Evolutionary conservation across 2,329 filamentous ascomycete genomes (phyloP).

Genomic region (Microdochium nivale): DNA sequence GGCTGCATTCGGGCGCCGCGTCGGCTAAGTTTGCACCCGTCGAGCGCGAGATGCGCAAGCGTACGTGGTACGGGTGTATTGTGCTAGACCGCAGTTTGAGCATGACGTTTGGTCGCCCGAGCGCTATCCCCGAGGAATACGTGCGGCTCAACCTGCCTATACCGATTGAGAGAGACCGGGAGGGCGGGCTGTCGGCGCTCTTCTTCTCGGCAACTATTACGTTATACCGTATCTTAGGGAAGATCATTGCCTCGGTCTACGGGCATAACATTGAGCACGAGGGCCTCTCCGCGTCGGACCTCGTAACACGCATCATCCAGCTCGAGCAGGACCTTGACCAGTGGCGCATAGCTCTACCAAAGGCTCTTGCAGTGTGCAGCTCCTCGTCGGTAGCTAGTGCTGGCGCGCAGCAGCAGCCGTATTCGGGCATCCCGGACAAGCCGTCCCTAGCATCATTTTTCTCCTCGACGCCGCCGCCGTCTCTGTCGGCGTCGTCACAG

Average conservation of each 20-base stretch:
- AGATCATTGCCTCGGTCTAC: background rate
- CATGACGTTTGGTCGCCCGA: conserved; percentile 34
- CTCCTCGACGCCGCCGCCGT: too few relatives aligned
- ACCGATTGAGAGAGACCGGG: background rate
- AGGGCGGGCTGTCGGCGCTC: background rate
- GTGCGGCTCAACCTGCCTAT: conserved; percentile 21
- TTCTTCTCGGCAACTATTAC: background rate
- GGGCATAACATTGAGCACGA: background rate
- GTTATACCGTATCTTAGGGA: background rate
- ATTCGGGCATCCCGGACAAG: too few relatives aligned
- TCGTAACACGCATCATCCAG: background rate
- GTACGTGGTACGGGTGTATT: conserved; percentile 33
- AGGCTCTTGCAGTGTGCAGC: background rate
- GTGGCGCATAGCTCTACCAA: background rate
- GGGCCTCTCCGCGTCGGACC: background rate
- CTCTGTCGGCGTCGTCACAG: background rate
- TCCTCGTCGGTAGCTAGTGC: too few relatives aligned
- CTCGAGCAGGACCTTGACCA: background rate
- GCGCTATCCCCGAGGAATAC: conserved; percentile 28
- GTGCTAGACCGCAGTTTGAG: conserved; percentile 31
- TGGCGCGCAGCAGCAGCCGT: too few relatives aligned
- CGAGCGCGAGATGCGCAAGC: conserved; percentile 28
- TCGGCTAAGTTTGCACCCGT: conserved; percentile 19
- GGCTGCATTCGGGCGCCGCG: conserved; percentile 28
- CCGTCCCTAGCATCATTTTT: too few relatives aligned